Evolutionary conservation across 2,329 filamentous ascomycete species (phyloP), one percentile per base, ranked within the genome.

Genomic region (Botrytis galanthina): DNA sequence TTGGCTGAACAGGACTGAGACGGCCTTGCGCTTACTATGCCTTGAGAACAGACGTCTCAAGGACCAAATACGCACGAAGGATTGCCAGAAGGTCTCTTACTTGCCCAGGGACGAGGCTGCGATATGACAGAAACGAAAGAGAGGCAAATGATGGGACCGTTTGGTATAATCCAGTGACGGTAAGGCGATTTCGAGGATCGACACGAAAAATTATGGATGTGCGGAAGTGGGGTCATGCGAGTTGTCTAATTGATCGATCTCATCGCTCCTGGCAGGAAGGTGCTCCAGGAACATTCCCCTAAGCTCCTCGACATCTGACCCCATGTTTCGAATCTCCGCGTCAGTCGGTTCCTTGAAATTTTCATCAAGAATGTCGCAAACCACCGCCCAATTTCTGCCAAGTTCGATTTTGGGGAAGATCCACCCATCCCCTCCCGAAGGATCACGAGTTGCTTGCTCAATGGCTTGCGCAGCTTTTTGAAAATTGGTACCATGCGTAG

Each of bases 401-500:
- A 68, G 26, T 37, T 57, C 26, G 9, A 68, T 35, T 29, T 22
- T 8, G 16, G 39, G 16, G 1, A 3, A 46, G 8, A 54, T 39
- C 64, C 48, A 68, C 26, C 32, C 26, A 42, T 54, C 22, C 22
- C 64, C 44, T 20, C 1, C 32, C 32, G 14, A 29, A 12, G 0
- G 4, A n/a, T 14, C 12, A 67, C 63, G 9, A 10, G 46, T 67
- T 16, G 48, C 46, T 39, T 18, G 16, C 18, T 68, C 64, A 42
- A 68, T 57, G 14, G 48, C 64, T 29, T n/a, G 26, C 18, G 64
- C 64, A 68, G 26, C 64, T 68, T 3, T 18, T 26, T 68, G 64
- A 48, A 48, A 68, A 2, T 5, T 7, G 37, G 35, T 42, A 48
- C 35, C 29, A n/a, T 68, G 64, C 14, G 16, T 1, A 29, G 64